Percentiles rank a stretch among this genome's conserved stretches.
These are phyloP conservation scores for Fusarium odoratissimum DNA, from an alignment of 2,329 filamentous ascomycete genomes.

Conservation along the genomic window DNA sequence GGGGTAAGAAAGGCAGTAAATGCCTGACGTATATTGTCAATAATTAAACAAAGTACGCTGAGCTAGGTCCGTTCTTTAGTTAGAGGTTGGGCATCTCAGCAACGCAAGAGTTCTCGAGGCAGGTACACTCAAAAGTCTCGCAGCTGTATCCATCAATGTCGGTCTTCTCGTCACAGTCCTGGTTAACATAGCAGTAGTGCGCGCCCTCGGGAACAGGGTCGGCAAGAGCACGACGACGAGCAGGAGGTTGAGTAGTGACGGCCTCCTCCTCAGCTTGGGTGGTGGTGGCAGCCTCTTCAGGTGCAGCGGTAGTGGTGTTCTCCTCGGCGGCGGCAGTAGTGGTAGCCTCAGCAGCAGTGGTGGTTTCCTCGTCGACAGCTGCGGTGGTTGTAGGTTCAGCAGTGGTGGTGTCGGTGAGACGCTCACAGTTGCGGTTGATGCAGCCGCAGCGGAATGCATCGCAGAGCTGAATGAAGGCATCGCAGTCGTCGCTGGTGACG, in stretches of 20 bases:
- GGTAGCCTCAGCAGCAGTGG: neutral
- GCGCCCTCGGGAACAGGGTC: neutral
- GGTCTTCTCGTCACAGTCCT: neutral
- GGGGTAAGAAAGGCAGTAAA: no score
- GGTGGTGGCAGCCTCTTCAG: neutral
- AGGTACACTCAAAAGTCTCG: neutral
- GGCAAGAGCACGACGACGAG: neutral
- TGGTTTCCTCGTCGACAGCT: neutral
- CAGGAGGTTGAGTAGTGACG: neutral
- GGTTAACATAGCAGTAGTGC: neutral
- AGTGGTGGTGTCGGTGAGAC: neutral
- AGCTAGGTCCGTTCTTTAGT: neutral
- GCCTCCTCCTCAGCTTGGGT: neutral
- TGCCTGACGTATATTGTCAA: neutral
- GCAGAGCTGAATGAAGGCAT: neutral
- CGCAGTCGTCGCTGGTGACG: neutral
- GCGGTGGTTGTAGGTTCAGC: neutral
- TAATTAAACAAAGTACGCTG: neutral
- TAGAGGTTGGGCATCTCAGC: neutral
- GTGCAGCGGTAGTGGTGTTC: neutral
- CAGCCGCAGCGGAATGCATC: slow-evolving; percentile 7
- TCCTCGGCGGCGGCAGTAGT: neutral
- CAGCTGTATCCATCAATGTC: neutral
- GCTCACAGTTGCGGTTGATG: neutral
- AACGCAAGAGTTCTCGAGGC: neutral